phyloP scores from a whole-genome alignment of 345 rosid genomes.

The Schrenkiella parvula region DNA sequence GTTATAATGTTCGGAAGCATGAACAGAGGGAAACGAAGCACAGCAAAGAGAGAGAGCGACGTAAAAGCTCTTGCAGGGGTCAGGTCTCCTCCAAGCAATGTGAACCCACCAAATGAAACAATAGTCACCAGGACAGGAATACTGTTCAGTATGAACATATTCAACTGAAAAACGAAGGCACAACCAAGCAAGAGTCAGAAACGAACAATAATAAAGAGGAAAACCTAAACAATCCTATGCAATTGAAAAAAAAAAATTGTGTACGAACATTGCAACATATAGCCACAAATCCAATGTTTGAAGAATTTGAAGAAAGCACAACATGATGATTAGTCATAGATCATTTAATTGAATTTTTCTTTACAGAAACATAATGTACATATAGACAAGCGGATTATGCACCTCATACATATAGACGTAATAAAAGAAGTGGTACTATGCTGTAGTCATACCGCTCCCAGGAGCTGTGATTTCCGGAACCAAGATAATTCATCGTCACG shows the following conservation, averaged over 20 bases:
- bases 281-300: neutral
- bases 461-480: constrained; percentile 85
- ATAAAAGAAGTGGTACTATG: neutral
- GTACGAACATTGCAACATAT: neutral
- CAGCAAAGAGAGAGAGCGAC: constrained; percentile 90
- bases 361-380: neutral
- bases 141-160: constrained; percentile 80
- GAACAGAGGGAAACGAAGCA: constrained; percentile 93
- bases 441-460: constrained; percentile 74
- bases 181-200: constrained; percentile 30
- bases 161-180: constrained; percentile 53
- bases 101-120: constrained; percentile 86
- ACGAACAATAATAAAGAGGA: constrained; percentile 8
- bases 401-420: neutral
- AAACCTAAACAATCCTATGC: neutral
- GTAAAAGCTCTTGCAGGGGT: constrained; percentile 99
- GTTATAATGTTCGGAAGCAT: constrained; percentile 94
- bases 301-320: constrained; percentile 1
- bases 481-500: constrained; percentile 91
- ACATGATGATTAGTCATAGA: neutral
- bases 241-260: neutral
- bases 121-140: constrained; percentile 94
- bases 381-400: neutral
- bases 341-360: neutral
- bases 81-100: constrained; percentile 95